A percentile compares a stretch with the other conserved stretches of the same genome.
phyloP scores from a whole-genome alignment of 768 basidiomycete species.

The Trametes villosa region DNA sequence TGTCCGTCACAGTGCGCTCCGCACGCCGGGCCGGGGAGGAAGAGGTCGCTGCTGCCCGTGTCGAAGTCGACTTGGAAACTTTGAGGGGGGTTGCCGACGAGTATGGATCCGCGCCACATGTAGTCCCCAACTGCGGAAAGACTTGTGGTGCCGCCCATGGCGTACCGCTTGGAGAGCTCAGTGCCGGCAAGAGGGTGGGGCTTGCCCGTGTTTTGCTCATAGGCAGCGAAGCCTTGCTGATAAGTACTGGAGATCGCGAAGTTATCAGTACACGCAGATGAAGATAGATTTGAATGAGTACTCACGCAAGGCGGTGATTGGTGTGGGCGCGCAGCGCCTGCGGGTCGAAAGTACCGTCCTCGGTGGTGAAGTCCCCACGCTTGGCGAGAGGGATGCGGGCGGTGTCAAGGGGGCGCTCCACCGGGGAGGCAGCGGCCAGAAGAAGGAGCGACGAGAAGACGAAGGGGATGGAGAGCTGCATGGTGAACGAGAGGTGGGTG shows the following conservation, averaged over 20 bases:
- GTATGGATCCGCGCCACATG: conserved; percentile 52
- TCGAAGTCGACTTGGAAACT: conserved; percentile 45
- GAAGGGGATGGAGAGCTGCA: conserved; percentile 5
- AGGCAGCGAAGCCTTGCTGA: conserved; percentile 46
- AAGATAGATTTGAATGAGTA: not conserved
- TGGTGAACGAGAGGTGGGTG: not conserved
- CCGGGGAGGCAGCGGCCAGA: conserved; percentile 11
- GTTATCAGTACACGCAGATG: not conserved
- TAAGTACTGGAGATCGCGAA: conserved; percentile 44
- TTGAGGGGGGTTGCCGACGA: conserved; percentile 51
- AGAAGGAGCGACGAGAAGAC: conserved; percentile 5
- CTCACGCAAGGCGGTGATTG: conserved; percentile 29
- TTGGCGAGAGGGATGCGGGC: conserved; percentile 37
- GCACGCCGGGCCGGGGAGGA: conserved; percentile 48
- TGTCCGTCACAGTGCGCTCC: conserved; percentile 43
- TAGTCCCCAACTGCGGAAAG: conserved; percentile 41
- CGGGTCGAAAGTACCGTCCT: conserved; percentile 33
- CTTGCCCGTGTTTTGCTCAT: conserved; percentile 48
- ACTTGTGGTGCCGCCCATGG: conserved; percentile 30
- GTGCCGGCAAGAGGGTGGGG: conserved; percentile 38
- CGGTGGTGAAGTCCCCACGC: conserved; percentile 28
- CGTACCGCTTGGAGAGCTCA: conserved; percentile 29
- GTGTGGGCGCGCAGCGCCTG: conserved; percentile 32
- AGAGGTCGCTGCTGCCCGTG: conserved; percentile 51
- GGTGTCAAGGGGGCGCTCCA: conserved; percentile 16